Base-by-base conservation (phyloP, 208 protist species). In the Acanthamoeba lenticulata region DNA sequence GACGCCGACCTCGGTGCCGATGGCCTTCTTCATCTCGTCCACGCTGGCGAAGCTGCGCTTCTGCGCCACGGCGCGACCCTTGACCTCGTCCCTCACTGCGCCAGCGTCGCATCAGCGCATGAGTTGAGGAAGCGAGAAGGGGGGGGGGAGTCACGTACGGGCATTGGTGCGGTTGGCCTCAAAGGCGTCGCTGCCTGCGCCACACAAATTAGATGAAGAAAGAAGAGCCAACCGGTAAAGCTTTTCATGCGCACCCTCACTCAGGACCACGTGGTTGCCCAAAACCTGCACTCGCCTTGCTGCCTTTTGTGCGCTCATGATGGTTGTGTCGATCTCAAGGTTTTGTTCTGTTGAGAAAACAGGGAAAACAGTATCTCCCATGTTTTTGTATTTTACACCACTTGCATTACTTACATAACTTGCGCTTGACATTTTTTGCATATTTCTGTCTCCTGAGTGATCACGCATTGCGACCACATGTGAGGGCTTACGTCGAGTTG, bases 1-100 rank as follows among this genome's bases (percentile, higher is more conserved):
- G 6, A 81, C 45, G 65, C 94, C 94, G 32, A 95, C 40, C 44
- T 95, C 94, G 60, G 92, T 95, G 40, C 94, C 92, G 74, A 95
- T 69, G 19, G 85, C 81, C 38, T 79, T 94, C 44, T 95, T 94
- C 38, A 93, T 79, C 60, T 95, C 94, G 21, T 94, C 81, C 38
- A 95, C 55, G 44, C 83, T 90, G 34, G 83, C 89, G 5, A 95
- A 36, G 40, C 29, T 55, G 32, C 62, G 62, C 24, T 36, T 36
- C 6, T 72, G 62, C 15, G 62, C 24, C 62, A n/a, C 62, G 62
- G 21, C 27, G 32, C 62, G 62, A n/a, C 62, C 62, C 62, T 72
- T 72, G 24, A 72, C 62, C 62, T 72, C 62, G 27, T 72, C 62
- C 17, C 62, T 13, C 62, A 72, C 62, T 72, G 27, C 5, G 15